phyloP scores from a whole-genome alignment of 1,284 basidiomycete genomes.

The Heterobasidion irregulare region DNA sequence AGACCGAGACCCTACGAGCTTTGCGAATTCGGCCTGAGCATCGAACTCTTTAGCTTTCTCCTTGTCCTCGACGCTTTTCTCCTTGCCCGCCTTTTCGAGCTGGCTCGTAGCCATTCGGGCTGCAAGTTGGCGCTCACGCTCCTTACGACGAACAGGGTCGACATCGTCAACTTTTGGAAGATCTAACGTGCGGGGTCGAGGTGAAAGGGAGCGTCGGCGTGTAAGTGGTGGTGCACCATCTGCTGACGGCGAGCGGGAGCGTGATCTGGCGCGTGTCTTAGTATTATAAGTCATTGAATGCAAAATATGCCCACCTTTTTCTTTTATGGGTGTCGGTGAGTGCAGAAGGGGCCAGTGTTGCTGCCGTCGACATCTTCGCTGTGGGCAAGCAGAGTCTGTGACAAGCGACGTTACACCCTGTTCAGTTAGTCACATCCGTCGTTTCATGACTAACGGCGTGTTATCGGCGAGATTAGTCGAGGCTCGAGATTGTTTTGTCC shows the following conservation, averaged over 20 bases:
- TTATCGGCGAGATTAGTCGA: not conserved
- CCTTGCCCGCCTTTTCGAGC: constrained; percentile 51
- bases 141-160: constrained; percentile 68
- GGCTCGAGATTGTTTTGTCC: not conserved
- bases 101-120: constrained; percentile 67
- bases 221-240: constrained; percentile 50
- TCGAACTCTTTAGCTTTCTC: constrained; percentile 44
- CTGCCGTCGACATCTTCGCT: constrained; percentile 36
- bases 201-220: constrained; percentile 58
- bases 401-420: not conserved
- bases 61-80: constrained; percentile 23
- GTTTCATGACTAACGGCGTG: not conserved
- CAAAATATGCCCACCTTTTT: constrained; percentile 37
- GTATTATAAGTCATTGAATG: constrained; percentile 3
- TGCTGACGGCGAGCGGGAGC: constrained; percentile 36
- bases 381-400: not conserved
- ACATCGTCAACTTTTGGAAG: constrained; percentile 61
- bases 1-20: constrained; percentile 69
- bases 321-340: constrained; percentile 37
- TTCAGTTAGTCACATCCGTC: not conserved
- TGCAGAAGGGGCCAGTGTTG: constrained; percentile 27
- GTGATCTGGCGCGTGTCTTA: constrained; percentile 33
- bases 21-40: constrained; percentile 75
- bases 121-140: constrained; percentile 74
- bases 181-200: constrained; percentile 29